phyloP scores from a whole-genome alignment of 2,329 filamentous ascomycete genomes.

The Phoma herbarum region DNA sequence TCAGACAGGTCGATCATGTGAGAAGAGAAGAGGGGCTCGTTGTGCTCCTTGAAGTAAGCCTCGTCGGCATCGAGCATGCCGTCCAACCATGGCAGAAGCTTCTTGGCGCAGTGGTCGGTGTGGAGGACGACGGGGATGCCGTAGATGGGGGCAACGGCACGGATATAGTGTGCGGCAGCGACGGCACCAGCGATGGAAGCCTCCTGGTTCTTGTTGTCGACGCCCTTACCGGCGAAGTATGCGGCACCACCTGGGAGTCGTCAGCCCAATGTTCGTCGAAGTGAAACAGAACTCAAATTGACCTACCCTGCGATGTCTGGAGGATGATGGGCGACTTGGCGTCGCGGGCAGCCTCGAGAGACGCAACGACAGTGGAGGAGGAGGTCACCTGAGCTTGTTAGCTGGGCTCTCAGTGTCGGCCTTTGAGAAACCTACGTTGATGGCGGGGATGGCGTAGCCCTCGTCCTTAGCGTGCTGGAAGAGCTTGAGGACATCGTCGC shows the following conservation, averaged over 20 bases:
- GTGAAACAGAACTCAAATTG: neutral
- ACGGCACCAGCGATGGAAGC: slow-evolving; percentile 89
- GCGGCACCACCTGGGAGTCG: slow-evolving; percentile 30
- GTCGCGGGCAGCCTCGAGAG: slow-evolving; percentile 92
- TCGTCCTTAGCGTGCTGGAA: slow-evolving; percentile 92
- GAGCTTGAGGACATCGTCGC: slow-evolving; percentile 71
- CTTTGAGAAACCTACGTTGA: slow-evolving; percentile 35
- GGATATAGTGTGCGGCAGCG: slow-evolving; percentile 89
- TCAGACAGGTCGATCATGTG: slow-evolving; percentile 98
- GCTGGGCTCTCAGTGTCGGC: neutral
- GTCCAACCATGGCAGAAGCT: slow-evolving; percentile 97
- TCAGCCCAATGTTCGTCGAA: neutral
- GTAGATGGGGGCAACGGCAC: slow-evolving; percentile 84
- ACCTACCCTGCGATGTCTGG: slow-evolving; percentile 23
- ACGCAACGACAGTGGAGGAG: slow-evolving; percentile 78
- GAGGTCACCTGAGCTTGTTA: slow-evolving; percentile 75
- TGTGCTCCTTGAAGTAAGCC: slow-evolving; percentile 82
- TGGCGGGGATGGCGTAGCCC: slow-evolving; percentile 52
- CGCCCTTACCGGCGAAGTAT: slow-evolving; percentile 76
- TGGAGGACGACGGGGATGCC: slow-evolving; percentile 64
- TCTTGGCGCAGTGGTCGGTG: slow-evolving; percentile 99
- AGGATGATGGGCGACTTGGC: slow-evolving; percentile 78
- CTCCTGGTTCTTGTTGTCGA: slow-evolving; percentile 69
- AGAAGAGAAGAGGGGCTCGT: slow-evolving; percentile 87
- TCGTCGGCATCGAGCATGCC: slow-evolving; percentile 82